These are phyloP conservation scores for Elsinoe arachidis DNA, from an alignment of 2,329 filamentous ascomycete species.

Conservation along the genomic window DNA sequence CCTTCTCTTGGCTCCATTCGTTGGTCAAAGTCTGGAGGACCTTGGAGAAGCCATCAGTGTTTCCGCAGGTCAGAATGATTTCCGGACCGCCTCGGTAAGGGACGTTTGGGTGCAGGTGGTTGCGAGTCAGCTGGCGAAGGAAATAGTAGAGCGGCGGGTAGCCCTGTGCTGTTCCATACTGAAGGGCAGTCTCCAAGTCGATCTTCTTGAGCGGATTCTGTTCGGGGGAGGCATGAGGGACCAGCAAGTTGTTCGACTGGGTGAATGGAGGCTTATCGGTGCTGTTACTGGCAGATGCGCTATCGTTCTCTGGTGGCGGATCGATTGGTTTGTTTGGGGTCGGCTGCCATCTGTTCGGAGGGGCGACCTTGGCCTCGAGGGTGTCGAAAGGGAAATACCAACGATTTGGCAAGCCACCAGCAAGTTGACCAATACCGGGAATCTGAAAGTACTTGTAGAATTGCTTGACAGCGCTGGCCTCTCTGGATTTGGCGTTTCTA, in stretches of 20 bases:
- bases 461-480: conserved; percentile 61
- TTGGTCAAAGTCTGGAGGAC: conserved; percentile 66
- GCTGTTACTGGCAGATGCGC: conserved; percentile 17
- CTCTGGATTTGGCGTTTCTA: conserved; percentile 55
- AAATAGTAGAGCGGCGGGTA: conserved; percentile 73
- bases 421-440: conserved; percentile 53
- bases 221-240: conserved; percentile 59
- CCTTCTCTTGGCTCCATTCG: conserved; percentile 60
- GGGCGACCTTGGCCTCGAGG: conserved; percentile 70
- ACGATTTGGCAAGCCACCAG: conserved; percentile 64
- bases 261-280: conserved; percentile 27
- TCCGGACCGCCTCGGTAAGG: conserved; percentile 71
- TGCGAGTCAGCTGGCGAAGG: conserved; percentile 65
- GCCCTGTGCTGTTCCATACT: conserved; percentile 77
- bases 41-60: conserved; percentile 80
- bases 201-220: conserved; percentile 59
- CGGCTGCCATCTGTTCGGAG: conserved; percentile 64
- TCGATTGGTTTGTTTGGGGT: conserved; percentile 54
- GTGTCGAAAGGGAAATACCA: conserved; percentile 86
- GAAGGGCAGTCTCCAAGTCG: conserved; percentile 71
- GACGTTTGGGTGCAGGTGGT: conserved; percentile 70
- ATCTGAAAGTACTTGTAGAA: conserved; percentile 78
- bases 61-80: conserved; percentile 69
- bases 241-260: conserved; percentile 42
- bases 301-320: conserved; percentile 34